Conservation (phyloP, 2,329 filamentous ascomycete genomes). For the Sporothrix pallida region DNA sequence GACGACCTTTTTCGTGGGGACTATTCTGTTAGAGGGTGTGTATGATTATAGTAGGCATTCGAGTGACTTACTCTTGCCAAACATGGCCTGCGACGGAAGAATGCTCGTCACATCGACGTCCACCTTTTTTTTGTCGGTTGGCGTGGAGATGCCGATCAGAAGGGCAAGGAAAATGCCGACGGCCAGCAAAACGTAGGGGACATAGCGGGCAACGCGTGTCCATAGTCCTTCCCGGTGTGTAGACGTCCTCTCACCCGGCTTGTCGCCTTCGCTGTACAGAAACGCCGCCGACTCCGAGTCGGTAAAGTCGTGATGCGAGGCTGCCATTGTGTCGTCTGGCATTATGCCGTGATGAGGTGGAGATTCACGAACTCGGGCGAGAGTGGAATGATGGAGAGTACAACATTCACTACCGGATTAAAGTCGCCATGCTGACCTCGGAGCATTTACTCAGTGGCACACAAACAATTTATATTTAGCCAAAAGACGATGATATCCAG, state of each 20-base stretch:
- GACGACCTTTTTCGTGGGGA: slow-evolving; percentile 32
- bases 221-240: neutral
- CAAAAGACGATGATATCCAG: neutral
- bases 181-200: slow-evolving; percentile 25
- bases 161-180: slow-evolving; percentile 22
- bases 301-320: slow-evolving; percentile 30
- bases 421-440: neutral
- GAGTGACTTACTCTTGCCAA: slow-evolving; percentile 26
- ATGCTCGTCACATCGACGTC: slow-evolving; percentile 17
- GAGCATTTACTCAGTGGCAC: neutral
- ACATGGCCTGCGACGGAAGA: slow-evolving; percentile 31
- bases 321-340: slow-evolving; percentile 24
- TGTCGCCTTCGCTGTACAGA: slow-evolving; percentile 25
- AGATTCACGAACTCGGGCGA: neutral
- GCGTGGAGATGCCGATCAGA: slow-evolving; percentile 3
- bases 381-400: neutral
- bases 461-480: neutral
- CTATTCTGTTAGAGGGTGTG: slow-evolving; percentile 16
- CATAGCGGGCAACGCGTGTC: neutral
- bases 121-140: neutral
- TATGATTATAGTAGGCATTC: neutral
- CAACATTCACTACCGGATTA: too few species aligned
- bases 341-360: neutral
- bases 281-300: slow-evolving; percentile 37
- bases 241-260: too few species aligned